phyloP scores from a whole-genome alignment of 169 alveolate genomes.

The Eimeria falciformis region DNA sequence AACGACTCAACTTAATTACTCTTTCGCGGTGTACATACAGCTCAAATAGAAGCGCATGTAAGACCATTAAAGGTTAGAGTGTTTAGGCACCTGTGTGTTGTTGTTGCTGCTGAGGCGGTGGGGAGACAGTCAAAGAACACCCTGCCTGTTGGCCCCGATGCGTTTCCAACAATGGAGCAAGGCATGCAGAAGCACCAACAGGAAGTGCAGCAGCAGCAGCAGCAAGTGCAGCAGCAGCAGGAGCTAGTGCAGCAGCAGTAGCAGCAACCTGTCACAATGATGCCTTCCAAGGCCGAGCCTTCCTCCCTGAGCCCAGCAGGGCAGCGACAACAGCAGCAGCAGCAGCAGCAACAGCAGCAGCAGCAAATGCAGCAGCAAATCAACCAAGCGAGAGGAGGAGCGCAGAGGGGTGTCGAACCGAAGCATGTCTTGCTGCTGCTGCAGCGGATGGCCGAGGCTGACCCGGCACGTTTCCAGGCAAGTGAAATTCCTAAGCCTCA shows the following conservation, averaged over 20 bases:
- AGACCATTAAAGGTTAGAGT: background rate
- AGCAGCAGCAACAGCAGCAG: constrained; percentile 11
- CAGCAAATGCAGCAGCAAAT: background rate
- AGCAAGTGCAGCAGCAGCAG: constrained; percentile 11
- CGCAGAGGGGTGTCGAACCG: background rate
- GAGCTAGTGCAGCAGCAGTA: constrained; percentile 3
- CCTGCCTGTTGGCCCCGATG: background rate
- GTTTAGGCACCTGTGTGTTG: background rate
- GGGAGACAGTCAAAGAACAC: background rate
- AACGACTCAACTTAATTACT: background rate
- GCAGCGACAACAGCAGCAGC: constrained; percentile 9
- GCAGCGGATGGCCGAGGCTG: constrained; percentile 18
- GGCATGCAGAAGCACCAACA: background rate
- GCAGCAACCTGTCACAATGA: background rate
- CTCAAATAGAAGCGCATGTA: background rate
- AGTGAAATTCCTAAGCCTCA: no score
- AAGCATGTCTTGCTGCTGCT: constrained; percentile 21
- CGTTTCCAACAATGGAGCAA: background rate
- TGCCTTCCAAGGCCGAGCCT: background rate
- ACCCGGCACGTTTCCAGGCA: constrained; percentile 4
- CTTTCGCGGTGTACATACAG: background rate
- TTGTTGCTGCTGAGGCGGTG: background rate
- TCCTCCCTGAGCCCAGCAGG: background rate
- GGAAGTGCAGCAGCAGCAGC: constrained; percentile 6
- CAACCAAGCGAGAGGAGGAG: background rate